Evolutionary conservation across 306 rosid genomes (phyloP).

Genomic region (Medicago ruthenica): DNA sequence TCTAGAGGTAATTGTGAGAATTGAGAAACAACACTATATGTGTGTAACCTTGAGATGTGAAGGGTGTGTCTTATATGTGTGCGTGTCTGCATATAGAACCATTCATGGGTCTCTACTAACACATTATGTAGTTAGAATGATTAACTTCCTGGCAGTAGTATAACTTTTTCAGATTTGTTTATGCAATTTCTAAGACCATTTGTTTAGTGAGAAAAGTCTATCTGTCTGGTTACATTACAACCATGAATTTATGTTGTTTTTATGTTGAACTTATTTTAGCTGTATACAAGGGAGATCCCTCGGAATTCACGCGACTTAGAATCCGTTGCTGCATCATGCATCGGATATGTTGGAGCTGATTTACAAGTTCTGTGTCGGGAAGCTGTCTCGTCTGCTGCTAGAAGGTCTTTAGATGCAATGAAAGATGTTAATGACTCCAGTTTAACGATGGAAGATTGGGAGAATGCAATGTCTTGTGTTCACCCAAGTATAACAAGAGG

Average conservation of each 20-base stretch:
- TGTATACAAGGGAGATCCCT: conserved; percentile 79
- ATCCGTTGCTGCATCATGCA: conserved; percentile 80
- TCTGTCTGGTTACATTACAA: conserved; percentile 8
- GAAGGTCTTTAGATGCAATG: conserved; percentile 58
- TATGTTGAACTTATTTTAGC: conserved; percentile 54
- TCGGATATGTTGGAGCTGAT: conserved; percentile 96
- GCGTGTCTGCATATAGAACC: no score
- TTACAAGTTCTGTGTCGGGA: conserved; percentile 85
- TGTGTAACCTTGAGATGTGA: no score
- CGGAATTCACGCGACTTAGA: conserved; percentile 62
- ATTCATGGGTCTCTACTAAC: no score
- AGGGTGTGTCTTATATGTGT: no score
- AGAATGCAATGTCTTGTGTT: conserved; percentile 67
- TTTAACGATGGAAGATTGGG: conserved; percentile 79
- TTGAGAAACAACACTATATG: conserved; percentile 2
- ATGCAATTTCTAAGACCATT: neutral
- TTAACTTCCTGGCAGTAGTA: conserved; percentile 10
- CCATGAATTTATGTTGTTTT: conserved; percentile 29
- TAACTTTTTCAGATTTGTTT: conserved; percentile 14
- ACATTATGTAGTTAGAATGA: no score
- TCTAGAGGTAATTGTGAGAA: conserved; percentile 66
- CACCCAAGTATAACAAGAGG: conserved; percentile 95
- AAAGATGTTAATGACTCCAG: conserved; percentile 48
- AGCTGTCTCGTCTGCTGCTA: conserved; percentile 62
- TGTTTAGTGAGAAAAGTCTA: conserved; percentile 32